phyloP scores from a whole-genome alignment of 192 early-diverging fungal species.

The Backusella westeae region DNA sequence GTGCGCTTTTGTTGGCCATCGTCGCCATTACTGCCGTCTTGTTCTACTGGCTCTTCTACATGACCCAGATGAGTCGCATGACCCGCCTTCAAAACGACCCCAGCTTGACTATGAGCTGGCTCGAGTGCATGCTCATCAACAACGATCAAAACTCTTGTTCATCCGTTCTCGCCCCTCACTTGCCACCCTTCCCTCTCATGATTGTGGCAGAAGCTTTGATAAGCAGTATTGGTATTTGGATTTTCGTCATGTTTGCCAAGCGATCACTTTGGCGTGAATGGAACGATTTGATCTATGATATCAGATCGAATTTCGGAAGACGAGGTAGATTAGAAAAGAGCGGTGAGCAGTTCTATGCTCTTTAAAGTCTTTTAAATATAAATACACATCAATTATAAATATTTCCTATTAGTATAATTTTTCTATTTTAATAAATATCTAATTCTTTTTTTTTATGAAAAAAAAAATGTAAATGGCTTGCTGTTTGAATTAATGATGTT shows the following conservation, averaged over 20 bases:
- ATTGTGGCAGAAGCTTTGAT: conserved; percentile 44
- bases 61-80: conserved; percentile 38
- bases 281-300: conserved; percentile 43
- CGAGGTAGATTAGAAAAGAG: neutral
- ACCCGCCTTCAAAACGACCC: conserved; percentile 8
- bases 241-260: conserved; percentile 50
- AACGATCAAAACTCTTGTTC: conserved; percentile 39
- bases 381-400: neutral
- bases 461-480: too few species aligned
- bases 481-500: too few species aligned
- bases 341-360: neutral
- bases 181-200: conserved; percentile 48
- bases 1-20: conserved; percentile 46
- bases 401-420: neutral
- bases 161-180: conserved; percentile 19
- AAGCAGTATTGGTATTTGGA: conserved; percentile 41
- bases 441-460: neutral
- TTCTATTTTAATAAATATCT: neutral
- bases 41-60: conserved; percentile 58
- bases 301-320: neutral
- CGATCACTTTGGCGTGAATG: conserved; percentile 41
- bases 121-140: conserved; percentile 33
- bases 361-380: neutral
- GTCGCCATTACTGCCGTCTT: conserved; percentile 35
- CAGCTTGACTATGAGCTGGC: conserved; percentile 29